These are phyloP conservation scores for Trypanosoma boissoni DNA, from an alignment of 208 protist species.

Conservation along the genomic window DNA sequence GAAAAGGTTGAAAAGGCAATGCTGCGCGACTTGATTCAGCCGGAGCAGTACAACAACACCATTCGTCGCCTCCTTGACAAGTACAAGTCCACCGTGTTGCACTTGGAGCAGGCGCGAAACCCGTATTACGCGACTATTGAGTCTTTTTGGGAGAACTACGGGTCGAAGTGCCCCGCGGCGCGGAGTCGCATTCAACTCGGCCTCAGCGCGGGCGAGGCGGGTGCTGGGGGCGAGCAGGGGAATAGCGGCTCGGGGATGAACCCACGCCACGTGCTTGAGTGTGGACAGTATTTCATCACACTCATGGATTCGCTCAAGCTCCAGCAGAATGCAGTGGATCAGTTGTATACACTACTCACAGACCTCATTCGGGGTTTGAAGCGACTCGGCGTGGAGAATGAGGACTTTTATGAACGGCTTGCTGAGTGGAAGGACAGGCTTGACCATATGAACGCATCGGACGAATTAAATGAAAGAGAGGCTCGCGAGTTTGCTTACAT, in stretches of 20 bases:
- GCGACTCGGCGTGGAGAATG: slow-evolving; percentile 38
- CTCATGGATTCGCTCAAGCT: slow-evolving; percentile 90
- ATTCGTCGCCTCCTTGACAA: slow-evolving; percentile 94
- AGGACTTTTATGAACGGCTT: slow-evolving; percentile 64
- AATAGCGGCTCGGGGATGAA: slow-evolving; percentile 56
- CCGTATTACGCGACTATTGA: slow-evolving; percentile 84
- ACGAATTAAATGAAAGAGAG: slow-evolving; percentile 80
- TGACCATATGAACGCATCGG: slow-evolving; percentile 88
- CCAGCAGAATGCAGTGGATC: slow-evolving; percentile 89
- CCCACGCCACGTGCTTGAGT: slow-evolving; percentile 75
- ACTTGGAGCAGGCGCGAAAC: slow-evolving; percentile 57
- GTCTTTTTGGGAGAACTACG: slow-evolving; percentile 92
- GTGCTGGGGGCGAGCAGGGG: slow-evolving; percentile 16
- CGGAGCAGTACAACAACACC: slow-evolving; percentile 80
- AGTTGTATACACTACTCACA: slow-evolving; percentile 86
- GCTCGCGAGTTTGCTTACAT: slow-evolving; percentile 91
- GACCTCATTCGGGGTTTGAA: slow-evolving; percentile 78
- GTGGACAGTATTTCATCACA: slow-evolving; percentile 93
- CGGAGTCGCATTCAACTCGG: slow-evolving; percentile 45
- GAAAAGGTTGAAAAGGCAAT: slow-evolving; percentile 95
- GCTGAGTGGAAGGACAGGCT: slow-evolving; percentile 66
- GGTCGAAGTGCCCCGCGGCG: slow-evolving; percentile 61
- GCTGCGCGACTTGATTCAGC: slow-evolving; percentile 85
- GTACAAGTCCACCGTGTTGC: slow-evolving; percentile 89
- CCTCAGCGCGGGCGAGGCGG: slow-evolving; percentile 8